A percentile compares a stretch with the other conserved stretches of the same genome.
Evolutionary conservation across 164 flowering plant species (phyloP).

Genomic region (Magnolia changhungtana): DNA sequence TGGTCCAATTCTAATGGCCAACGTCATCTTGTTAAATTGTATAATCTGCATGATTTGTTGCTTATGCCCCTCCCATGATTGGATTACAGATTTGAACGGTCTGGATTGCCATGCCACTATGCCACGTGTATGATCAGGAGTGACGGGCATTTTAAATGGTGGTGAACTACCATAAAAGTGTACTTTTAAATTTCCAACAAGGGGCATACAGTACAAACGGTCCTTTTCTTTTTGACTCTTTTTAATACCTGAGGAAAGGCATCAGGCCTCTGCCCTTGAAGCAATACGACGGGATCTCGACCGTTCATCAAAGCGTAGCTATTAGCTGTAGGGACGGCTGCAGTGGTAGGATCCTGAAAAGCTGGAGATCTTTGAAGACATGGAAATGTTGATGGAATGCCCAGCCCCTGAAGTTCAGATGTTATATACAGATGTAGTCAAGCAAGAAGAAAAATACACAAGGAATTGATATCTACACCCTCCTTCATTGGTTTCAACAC

Average conservation of each 20-base stretch:
- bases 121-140: no score
- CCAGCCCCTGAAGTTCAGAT: constrained; percentile 34
- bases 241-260: constrained; percentile 31
- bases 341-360: constrained; percentile 23
- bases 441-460: not conserved
- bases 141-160: no score
- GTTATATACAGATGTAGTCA: not conserved
- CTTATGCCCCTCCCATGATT: no score
- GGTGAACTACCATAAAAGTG: no score
- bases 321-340: constrained; percentile 19
- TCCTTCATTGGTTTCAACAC: not conserved
- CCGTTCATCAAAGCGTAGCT: constrained; percentile 35
- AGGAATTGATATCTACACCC: not conserved
- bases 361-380: constrained; percentile 32
- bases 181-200: not conserved
- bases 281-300: constrained; percentile 26
- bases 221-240: not conserved
- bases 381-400: constrained; percentile 33
- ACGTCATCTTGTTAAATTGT: no score
- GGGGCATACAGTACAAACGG: not conserved
- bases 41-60: no score
- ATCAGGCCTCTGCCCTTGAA: constrained; percentile 35
- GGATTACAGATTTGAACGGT: no score
- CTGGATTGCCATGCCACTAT: no score
- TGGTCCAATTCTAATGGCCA: no score